Evolutionary conservation across 2,329 filamentous ascomycete genomes (phyloP).

Genomic region (Fusarium succisae): DNA sequence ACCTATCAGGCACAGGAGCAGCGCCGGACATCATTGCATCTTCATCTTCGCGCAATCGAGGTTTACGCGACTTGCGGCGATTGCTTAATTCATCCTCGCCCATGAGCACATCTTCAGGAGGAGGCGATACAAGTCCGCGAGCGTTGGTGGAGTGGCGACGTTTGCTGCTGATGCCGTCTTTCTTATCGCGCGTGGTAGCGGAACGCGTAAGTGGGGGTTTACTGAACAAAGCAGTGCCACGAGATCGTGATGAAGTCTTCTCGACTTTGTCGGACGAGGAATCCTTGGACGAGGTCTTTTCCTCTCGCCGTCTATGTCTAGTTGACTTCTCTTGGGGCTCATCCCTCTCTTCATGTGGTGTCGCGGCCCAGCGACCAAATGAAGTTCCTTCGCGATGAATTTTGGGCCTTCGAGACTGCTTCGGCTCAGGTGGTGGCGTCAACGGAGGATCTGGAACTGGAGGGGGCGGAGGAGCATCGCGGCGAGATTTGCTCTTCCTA

Average conservation of each 20-base stretch:
- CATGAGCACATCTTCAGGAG: slow-evolving; percentile 74
- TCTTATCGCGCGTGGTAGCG: slow-evolving; percentile 73
- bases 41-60: slow-evolving; percentile 44
- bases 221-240: slow-evolving; percentile 71
- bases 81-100: slow-evolving; percentile 61
- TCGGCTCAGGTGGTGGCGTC: slow-evolving; percentile 64
- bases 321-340: slow-evolving; percentile 67
- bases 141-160: slow-evolving; percentile 75
- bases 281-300: slow-evolving; percentile 71
- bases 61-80: slow-evolving; percentile 56
- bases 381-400: slow-evolving; percentile 76
- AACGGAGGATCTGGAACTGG: slow-evolving; percentile 57
- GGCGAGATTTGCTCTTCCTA: slow-evolving; percentile 52
- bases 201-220: slow-evolving; percentile 74
- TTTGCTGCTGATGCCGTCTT: slow-evolving; percentile 63
- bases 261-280: slow-evolving; percentile 77
- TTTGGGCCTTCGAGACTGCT: slow-evolving; percentile 74
- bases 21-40: slow-evolving; percentile 60
- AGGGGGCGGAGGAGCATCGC: slow-evolving; percentile 50
- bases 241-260: slow-evolving; percentile 63
- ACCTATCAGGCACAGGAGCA: slow-evolving; percentile 46
- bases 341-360: slow-evolving; percentile 56
- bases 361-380: slow-evolving; percentile 80
- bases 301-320: slow-evolving; percentile 69
- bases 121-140: slow-evolving; percentile 74